Conservation (phyloP, 2,329 filamentous ascomycete species). For the Aphanoascus verrucosus region DNA sequence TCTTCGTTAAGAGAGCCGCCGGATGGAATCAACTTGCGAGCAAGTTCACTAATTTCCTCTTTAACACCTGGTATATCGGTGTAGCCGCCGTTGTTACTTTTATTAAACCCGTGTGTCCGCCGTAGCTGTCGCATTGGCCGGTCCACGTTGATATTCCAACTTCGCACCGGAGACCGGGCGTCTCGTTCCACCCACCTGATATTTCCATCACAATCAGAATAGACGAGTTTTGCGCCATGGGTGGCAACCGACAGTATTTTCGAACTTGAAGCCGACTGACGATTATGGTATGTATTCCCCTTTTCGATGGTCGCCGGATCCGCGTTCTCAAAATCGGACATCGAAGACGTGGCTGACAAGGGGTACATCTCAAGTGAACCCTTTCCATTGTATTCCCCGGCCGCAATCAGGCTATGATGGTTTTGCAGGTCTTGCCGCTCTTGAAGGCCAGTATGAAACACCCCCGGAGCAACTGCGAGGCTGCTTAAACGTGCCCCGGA, state of each 20-base stretch:
- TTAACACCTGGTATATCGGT: not conserved
- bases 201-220: conserved; percentile 71
- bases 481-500: conserved; percentile 71
- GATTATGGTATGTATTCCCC: conserved; percentile 53
- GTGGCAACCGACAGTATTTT: conserved; percentile 71
- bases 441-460: conserved; percentile 44
- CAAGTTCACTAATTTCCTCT: conserved; percentile 51
- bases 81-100: conserved; percentile 36
- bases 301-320: not conserved
- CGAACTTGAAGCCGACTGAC: conserved; percentile 68
- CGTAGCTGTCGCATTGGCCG: not conserved
- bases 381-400: conserved; percentile 84
- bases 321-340: not conserved
- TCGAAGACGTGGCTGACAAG: conserved; percentile 18
- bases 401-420: conserved; percentile 61
- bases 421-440: conserved; percentile 36
- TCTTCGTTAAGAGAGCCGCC: conserved; percentile 39
- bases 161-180: conserved; percentile 47
- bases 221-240: conserved; percentile 72
- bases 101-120: conserved; percentile 10
- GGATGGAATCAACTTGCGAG: conserved; percentile 65
- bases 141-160: conserved; percentile 46
- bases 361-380: conserved; percentile 78
- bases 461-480: conserved; percentile 51
- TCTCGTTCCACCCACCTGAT: conserved; percentile 89